Conservation (phyloP, 371 early-diverging fungal genomes). For the Actinomortierella ambigua region DNA sequence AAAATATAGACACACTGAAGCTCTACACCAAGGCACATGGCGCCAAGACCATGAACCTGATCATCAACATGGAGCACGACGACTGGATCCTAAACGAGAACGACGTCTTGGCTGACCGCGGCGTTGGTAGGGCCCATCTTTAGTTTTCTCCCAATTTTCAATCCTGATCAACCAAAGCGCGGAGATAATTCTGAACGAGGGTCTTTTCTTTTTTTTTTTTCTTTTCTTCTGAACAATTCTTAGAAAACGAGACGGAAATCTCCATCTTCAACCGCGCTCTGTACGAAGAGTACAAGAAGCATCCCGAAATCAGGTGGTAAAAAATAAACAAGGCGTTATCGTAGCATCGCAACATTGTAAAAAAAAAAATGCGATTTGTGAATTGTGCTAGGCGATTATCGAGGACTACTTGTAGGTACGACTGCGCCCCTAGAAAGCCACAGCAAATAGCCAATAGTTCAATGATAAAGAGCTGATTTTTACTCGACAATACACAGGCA, state of each 20-base stretch:
- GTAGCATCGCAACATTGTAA: not conserved
- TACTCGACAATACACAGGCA: no score
- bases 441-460: no score
- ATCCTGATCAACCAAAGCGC: no score
- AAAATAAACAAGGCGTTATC: not conserved
- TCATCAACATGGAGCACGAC: constrained; percentile 86
- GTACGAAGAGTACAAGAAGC: constrained; percentile 71
- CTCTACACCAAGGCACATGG: constrained; percentile 88
- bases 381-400: no score
- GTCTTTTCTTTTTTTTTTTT: not conserved
- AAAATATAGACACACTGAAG: constrained; percentile 76
- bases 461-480: no score
- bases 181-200: not conserved
- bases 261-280: constrained; percentile 79
- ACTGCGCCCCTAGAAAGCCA: no score
- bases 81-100: constrained; percentile 69
- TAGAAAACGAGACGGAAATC: constrained; percentile 87
- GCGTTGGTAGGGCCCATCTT: constrained; percentile 59
- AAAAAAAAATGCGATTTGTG: not conserved
- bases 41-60: constrained; percentile 82
- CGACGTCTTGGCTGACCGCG: constrained; percentile 62
- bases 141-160: constrained; percentile 13
- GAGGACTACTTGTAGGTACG: no score
- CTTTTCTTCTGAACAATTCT: constrained; percentile 1
- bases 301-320: constrained; percentile 86